A percentile compares a stretch with the other conserved stretches of the same genome.
Evolutionary conservation across 129 eudicot species (phyloP).

Genomic region (Flaveria linearis): DNA sequence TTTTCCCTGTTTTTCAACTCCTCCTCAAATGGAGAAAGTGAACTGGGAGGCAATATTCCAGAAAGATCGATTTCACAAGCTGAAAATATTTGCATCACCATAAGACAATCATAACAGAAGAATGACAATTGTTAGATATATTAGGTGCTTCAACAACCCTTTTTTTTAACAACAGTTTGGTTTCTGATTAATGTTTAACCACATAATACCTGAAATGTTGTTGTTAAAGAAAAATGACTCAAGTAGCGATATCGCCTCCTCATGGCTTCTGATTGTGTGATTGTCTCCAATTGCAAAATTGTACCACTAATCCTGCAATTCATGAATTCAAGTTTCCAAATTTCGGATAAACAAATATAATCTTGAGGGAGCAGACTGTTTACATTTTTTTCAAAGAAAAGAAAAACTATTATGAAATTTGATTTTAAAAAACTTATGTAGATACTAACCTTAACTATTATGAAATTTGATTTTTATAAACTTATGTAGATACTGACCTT

Average conservation of each 20-base stretch:
- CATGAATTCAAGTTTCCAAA: slow-evolving; percentile 12
- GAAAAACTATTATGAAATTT: neutral
- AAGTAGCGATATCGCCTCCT: slow-evolving; percentile 91
- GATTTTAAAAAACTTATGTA: neutral
- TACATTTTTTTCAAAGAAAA: neutral
- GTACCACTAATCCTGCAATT: slow-evolving; percentile 77
- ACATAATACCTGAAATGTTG: slow-evolving; percentile 77
- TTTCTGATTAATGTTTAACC: neutral
- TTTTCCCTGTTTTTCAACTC: slow-evolving; percentile 87
- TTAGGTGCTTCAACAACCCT: neutral
- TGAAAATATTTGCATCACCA: slow-evolving; percentile 32
- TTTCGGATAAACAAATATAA: neutral
- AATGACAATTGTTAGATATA: slow-evolving; percentile 1
- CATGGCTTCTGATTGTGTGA: slow-evolving; percentile 90
- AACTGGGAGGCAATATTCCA: slow-evolving; percentile 60
- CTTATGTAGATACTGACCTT: slow-evolving; percentile 45
- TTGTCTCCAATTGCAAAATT: slow-evolving; percentile 80
- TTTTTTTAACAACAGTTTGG: neutral
- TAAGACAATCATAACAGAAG: slow-evolving; percentile 23
- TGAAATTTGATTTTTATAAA: neutral
- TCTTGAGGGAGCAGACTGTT: neutral
- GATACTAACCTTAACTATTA: slow-evolving; percentile 45
- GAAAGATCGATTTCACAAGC: slow-evolving; percentile 93
- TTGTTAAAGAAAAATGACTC: slow-evolving; percentile 90
- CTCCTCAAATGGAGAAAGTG: slow-evolving; percentile 81